Conservation (phyloP, 805 yeast genomes). For the Candida endomychidarum region DNA sequence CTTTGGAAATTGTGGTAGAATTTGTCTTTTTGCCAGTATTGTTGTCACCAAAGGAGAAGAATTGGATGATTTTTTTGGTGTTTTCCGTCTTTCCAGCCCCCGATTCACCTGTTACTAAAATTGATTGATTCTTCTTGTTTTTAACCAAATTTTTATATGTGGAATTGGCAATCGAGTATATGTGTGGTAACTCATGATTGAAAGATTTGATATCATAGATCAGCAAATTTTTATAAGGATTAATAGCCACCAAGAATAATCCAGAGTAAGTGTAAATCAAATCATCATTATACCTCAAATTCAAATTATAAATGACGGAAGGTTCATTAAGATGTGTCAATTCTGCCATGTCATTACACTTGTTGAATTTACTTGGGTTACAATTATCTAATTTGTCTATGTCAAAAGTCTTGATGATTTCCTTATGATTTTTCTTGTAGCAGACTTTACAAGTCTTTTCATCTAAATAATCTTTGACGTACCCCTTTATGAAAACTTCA, state of each 20-base stretch:
- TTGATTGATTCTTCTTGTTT: conserved; percentile 77
- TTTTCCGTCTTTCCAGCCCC: conserved; percentile 99
- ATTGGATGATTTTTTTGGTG: conserved; percentile 91
- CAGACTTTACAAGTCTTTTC: conserved; percentile 39
- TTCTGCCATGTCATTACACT: conserved; percentile 93
- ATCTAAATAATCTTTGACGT: conserved; percentile 45
- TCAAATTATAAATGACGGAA: conserved; percentile 83
- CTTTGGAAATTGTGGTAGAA: conserved; percentile 7
- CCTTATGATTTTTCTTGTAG: conserved; percentile 40
- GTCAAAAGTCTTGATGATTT: conserved; percentile 42
- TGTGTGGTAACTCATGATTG: conserved; percentile 63
- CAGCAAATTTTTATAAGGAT: conserved; percentile 78
- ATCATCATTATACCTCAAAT: conserved; percentile 73
- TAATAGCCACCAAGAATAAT: conserved; percentile 88
- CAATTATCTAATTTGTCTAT: conserved; percentile 55
- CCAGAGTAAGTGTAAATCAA: conserved; percentile 93
- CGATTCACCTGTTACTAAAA: conserved; percentile 96
- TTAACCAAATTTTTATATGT: conserved; percentile 75
- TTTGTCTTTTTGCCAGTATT: background rate
- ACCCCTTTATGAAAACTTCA: conserved; percentile 60
- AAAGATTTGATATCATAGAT: conserved; percentile 64
- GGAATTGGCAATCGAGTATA: conserved; percentile 79
- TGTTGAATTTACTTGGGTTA: conserved; percentile 88
- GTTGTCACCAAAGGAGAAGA: conserved; percentile 71
- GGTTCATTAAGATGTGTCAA: conserved; percentile 93